Base-by-base conservation (phyloP, 768 basidiomycete genomes). In the Naganishia antarctica region DNA sequence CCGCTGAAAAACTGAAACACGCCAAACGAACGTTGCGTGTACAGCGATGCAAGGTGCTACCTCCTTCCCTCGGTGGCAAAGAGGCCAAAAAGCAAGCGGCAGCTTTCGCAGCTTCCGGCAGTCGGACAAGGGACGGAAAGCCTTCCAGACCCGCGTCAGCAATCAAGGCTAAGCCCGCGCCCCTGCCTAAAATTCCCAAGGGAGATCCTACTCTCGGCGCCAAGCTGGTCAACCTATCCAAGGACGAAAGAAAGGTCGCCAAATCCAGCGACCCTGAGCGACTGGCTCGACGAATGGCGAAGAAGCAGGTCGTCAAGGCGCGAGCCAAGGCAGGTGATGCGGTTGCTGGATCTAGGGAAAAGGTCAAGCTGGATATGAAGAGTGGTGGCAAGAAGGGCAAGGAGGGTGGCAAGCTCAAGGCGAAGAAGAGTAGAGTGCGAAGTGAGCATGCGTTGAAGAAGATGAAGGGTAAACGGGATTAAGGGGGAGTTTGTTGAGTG, bases 1-100 rank as follows among this genome's bases (percentile, higher is more conserved):
- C 90, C 48, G 80, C 83, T 18, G 79, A 76, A 47, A 88, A 87
- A 69, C 84, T 97, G 75, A 91, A 88, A 74, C 91, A 97, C 73
- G 90, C 90, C 18, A 96, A 94, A 76, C 89, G 91, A 68, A 91
- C 87, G 71, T 81, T 97, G 3, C 87, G 94, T 23, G 85, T 97
- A 3, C 89, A 97, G 73, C 84, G 89, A 40, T 97, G 91, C 80
- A 94, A 91, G 76, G 85, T 84, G 8, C 70, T n/a, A 57, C 84
- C 25, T 80, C 83, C 21, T 80, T 25, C 63, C 7, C 43, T 66
- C 6, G 65, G 70, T n/a, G 67, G 67, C 15, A 45, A 61, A 46
- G 70, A 60, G 15, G 18, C 43, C 48, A 50, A 61, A 18, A 65
- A 67, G 43, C 64, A 57, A n/a, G 48, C 58, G 18, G 46, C 50